phyloP scores from a whole-genome alignment of 148 eudicot genomes.

The Rhododendron ovatum region DNA sequence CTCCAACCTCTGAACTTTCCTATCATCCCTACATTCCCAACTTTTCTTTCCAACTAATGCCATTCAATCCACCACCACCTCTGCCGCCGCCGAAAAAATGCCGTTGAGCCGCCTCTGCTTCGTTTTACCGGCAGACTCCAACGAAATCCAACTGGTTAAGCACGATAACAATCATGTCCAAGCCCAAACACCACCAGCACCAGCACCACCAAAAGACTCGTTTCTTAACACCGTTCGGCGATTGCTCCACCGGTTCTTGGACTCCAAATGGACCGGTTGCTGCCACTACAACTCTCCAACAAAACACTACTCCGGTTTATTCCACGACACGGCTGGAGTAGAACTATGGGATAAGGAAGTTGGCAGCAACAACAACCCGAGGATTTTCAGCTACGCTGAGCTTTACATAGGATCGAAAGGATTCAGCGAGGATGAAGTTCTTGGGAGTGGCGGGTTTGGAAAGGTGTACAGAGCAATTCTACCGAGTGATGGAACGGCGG shows the following conservation, averaged over 20 bases:
- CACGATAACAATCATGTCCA: neutral
- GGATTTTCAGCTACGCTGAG: constrained; percentile 81
- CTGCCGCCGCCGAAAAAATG: constrained; percentile 21
- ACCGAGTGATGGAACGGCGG: constrained; percentile 71
- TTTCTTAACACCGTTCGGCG: constrained; percentile 21
- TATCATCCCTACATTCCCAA: neutral
- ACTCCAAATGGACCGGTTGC: constrained; percentile 14
- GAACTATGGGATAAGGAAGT: constrained; percentile 30
- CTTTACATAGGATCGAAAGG: constrained; percentile 81
- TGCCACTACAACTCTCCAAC: neutral
- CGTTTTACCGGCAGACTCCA: constrained; percentile 35
- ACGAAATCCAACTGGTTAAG: constrained; percentile 3
- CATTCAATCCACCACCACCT: neutral
- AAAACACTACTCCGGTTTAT: constrained; percentile 14
- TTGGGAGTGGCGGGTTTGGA: constrained; percentile 96
- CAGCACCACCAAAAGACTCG: constrained; percentile 2
- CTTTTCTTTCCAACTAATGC: constrained; percentile 1
- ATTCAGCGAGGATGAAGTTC: constrained; percentile 47
- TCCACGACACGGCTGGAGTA: constrained; percentile 68
- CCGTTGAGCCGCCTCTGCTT: constrained; percentile 48
- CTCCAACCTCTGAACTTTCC: constrained; percentile 2
- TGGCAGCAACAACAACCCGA: constrained; percentile 50
- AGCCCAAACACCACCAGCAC: neutral
- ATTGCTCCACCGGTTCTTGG: constrained; percentile 24
- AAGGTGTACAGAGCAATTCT: constrained; percentile 62